Evolutionary conservation across 495 filamentous ascomycete species (phyloP).

Genomic region (Neurospora hispaniola): DNA sequence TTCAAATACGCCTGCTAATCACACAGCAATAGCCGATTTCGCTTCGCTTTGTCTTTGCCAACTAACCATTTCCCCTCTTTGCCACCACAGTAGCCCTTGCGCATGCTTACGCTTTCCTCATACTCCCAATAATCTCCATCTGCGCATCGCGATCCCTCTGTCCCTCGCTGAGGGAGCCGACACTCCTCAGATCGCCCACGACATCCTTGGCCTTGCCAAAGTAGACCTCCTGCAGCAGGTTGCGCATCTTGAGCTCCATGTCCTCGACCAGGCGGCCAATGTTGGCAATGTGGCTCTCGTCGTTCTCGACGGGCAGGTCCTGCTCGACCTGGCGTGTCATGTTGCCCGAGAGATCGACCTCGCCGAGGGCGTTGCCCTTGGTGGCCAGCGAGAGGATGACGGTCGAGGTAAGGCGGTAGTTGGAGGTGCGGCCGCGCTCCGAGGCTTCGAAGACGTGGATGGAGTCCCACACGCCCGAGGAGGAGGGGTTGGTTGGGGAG

Average conservation of each 20-base stretch:
- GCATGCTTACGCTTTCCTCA: slow-evolving; percentile 31
- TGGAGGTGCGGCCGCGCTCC: slow-evolving; percentile 78
- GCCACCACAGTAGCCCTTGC: not conserved
- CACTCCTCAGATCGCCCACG: slow-evolving; percentile 92
- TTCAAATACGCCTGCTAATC: not conserved
- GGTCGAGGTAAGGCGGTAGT: slow-evolving; percentile 96
- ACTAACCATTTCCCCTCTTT: not conserved
- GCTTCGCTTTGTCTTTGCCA: not conserved
- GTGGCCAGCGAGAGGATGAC: slow-evolving; percentile 84
- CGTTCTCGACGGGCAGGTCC: slow-evolving; percentile 79
- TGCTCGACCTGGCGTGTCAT: slow-evolving; percentile 94
- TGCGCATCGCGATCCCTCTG: slow-evolving; percentile 80
- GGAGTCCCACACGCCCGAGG: slow-evolving; percentile 86
- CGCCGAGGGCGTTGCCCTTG: slow-evolving; percentile 60
- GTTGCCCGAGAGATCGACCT: slow-evolving; percentile 90
- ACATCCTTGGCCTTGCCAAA: slow-evolving; percentile 99
- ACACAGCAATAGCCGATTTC: not conserved
- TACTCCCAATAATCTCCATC: slow-evolving; percentile 79
- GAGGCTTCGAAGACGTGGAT: slow-evolving; percentile 97
- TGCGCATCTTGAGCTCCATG: slow-evolving; percentile 99
- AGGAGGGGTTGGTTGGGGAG: slow-evolving; percentile 44
- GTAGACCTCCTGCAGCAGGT: slow-evolving; percentile 96
- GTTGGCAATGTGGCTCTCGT: slow-evolving; percentile 90
- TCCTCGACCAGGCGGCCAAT: slow-evolving; percentile 94
- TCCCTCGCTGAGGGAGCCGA: slow-evolving; percentile 72